These are phyloP conservation scores for Kuraishia hungarica DNA, from an alignment of 805 yeast genomes.

Conservation along the genomic window DNA sequence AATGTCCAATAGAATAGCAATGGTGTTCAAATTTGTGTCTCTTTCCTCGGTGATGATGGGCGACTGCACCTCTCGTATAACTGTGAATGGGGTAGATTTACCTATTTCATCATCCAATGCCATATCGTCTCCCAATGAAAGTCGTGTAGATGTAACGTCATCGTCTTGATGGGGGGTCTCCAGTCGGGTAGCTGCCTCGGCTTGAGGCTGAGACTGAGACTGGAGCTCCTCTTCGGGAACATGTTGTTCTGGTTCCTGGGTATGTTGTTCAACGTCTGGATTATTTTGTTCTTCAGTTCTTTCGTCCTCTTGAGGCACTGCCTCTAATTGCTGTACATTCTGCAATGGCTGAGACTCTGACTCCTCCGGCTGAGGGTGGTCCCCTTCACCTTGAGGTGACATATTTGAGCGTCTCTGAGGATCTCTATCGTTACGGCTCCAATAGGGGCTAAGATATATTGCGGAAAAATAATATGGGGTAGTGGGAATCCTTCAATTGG, in stretches of 20 bases:
- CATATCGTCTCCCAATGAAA: background rate
- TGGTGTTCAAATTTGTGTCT: background rate
- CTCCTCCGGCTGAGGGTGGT: background rate
- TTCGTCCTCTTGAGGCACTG: no score
- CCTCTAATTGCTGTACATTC: no score
- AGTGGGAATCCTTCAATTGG: background rate
- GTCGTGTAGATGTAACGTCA: background rate
- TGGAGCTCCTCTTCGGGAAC: no score
- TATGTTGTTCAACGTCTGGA: no score
- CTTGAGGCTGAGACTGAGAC: no score
- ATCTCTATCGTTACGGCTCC: background rate
- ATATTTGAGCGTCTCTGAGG: background rate
- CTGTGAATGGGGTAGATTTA: background rate
- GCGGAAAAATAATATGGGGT: no score
- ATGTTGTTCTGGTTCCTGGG: no score
- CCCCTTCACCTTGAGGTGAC: background rate
- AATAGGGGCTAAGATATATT: background rate
- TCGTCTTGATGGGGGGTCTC: background rate
- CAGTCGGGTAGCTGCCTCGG: no score
- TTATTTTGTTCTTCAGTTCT: no score
- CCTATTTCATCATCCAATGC: background rate
- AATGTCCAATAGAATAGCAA: background rate
- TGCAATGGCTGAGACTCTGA: background rate
- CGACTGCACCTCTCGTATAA: background rate
- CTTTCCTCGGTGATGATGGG: background rate